Evolutionary conservation across 2,329 filamentous ascomycete species (phyloP).

Genomic region (Cladophialophora immunda): DNA sequence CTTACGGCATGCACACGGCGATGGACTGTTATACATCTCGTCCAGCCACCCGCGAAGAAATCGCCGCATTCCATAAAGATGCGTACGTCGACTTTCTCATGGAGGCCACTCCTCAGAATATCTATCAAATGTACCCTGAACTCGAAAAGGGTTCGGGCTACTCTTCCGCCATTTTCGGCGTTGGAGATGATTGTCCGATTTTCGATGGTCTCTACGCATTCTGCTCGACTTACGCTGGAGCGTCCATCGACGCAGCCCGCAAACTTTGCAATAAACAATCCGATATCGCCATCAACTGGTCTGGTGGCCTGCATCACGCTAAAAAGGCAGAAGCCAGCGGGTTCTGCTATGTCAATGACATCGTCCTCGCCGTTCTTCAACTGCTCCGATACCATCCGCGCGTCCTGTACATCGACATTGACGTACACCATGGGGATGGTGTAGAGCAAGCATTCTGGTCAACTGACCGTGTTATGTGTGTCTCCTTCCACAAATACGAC

Average conservation of each 20-base stretch:
- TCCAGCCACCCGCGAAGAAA: slow-evolving; percentile 84
- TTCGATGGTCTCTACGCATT: slow-evolving; percentile 97
- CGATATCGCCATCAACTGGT: slow-evolving; percentile 98
- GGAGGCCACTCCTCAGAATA: slow-evolving; percentile 74
- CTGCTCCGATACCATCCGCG: slow-evolving; percentile 82
- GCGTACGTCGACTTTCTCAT: slow-evolving; percentile 92
- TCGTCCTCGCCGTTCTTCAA: slow-evolving; percentile 90
- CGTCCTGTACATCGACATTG: slow-evolving; percentile 93
- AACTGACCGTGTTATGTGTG: slow-evolving; percentile 87
- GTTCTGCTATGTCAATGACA: slow-evolving; percentile 99
- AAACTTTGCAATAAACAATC: slow-evolving; percentile 87
- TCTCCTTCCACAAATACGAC: slow-evolving; percentile 97
- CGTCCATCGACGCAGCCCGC: slow-evolving; percentile 87
- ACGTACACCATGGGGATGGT: slow-evolving; percentile 90
- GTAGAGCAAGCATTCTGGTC: slow-evolving; percentile 92
- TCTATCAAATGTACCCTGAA: slow-evolving; percentile 62
- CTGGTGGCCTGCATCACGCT: slow-evolving; percentile 93
- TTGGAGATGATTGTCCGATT: slow-evolving; percentile 93
- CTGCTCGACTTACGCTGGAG: slow-evolving; percentile 90
- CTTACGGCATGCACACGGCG: slow-evolving; percentile 93
- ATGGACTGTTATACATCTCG: slow-evolving; percentile 94
- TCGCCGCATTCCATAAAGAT: slow-evolving; percentile 83
- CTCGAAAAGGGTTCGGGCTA: slow-evolving; percentile 39
- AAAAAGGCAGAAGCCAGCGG: slow-evolving; percentile 93
- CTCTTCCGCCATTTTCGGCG: slow-evolving; percentile 73